Percentiles rank a stretch among this genome's conserved stretches.
phyloP scores from a whole-genome alignment of 441 rosid species.

The Euphorbia celastroides region DNA sequence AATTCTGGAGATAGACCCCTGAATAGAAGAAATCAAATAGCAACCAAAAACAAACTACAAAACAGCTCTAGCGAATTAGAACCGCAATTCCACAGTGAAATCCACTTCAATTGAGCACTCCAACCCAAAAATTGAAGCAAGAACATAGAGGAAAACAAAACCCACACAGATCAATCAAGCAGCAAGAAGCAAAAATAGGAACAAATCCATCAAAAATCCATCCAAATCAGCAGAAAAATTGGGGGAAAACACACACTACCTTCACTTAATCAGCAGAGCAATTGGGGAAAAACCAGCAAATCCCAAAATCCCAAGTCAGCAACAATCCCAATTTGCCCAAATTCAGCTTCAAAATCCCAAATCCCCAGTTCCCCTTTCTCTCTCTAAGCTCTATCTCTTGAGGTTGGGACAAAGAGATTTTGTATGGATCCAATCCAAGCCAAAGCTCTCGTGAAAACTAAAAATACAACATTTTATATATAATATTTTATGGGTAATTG shows the following conservation, averaged over 20 bases:
- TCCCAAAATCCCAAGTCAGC: slow-evolving; percentile 28
- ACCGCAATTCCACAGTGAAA: slow-evolving; percentile 19
- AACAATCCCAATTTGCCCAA: slow-evolving; percentile 15
- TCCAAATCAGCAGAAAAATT: too few species aligned
- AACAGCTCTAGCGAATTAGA: too few species aligned
- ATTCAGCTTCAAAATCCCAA: not conserved
- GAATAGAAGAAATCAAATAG: slow-evolving; percentile 11
- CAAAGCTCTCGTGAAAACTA: slow-evolving; percentile 35
- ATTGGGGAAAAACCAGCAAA: not conserved
- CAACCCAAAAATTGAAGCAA: slow-evolving; percentile 12
- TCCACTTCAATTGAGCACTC: slow-evolving; percentile 15
- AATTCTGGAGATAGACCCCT: slow-evolving; percentile 17
- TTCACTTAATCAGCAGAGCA: slow-evolving; percentile 9
- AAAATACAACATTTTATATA: slow-evolving; percentile 16
- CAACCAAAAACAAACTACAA: not conserved
- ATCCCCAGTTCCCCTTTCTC: not conserved
- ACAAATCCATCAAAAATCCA: slow-evolving; percentile 11
- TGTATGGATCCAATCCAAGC: slow-evolving; percentile 55
- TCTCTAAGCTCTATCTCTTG: not conserved
- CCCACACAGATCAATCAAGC: slow-evolving; percentile 26
- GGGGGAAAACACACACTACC: slow-evolving; percentile 14
- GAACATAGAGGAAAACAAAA: not conserved
- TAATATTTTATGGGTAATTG: not conserved
- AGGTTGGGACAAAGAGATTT: slow-evolving; percentile 17
- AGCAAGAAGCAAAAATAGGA: slow-evolving; percentile 8